Evolutionary conservation across 1,284 basidiomycete genomes (phyloP), one percentile per base, ranked within the genome.

Genomic region (Ustilago vetiveriae): DNA sequence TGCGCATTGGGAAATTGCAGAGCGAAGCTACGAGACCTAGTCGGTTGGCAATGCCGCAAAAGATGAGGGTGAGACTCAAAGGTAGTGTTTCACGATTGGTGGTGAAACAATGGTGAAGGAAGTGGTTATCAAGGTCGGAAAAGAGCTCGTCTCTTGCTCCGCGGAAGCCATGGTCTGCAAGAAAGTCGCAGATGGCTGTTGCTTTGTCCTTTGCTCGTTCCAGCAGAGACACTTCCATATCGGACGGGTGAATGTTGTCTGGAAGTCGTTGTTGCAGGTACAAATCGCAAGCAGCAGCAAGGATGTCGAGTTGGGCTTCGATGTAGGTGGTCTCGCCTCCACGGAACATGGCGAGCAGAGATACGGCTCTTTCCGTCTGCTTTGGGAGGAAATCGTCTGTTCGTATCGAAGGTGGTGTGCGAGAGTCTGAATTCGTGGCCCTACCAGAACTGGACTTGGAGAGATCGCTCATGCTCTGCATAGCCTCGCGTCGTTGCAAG

Each of bases 61-160:
- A 75, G 43, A 75, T 65, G 32, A 71, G 24, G 0, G 66, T 66
- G 10, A 75, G 46, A 37, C 38, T 58, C 22, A 75, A 49, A 1
- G 72, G 70, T 4, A 69, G 57, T 6, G 59, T 64, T 44, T 75
- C 59, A 30, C 72, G 60, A 22, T 68, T 66, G 23, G 71, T 66
- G 19, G 69, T 57, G 44, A 74, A 59, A 46, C 66, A 74, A 17
- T 51, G 43, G 30, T 74, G 62, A 4, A 74, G 41, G 23, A 74
- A 74, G 37, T 66, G 66, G 23, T 75, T 75, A 50, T 75, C 65
- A 13, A 75, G 58, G 29, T 75, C 63, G 7, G 46, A 35, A 13
- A 63, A 72, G 17, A 51, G 43, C 5, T 58, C 48, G 13, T 42
- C 40, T 11, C 42, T 30, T 10, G 72, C 65, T 14, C 56, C 52